Evolutionary conservation across 192 early-diverging fungal species (phyloP), one percentile per base, ranked within the genome.

Genomic region (Backusella psychrophila): DNA sequence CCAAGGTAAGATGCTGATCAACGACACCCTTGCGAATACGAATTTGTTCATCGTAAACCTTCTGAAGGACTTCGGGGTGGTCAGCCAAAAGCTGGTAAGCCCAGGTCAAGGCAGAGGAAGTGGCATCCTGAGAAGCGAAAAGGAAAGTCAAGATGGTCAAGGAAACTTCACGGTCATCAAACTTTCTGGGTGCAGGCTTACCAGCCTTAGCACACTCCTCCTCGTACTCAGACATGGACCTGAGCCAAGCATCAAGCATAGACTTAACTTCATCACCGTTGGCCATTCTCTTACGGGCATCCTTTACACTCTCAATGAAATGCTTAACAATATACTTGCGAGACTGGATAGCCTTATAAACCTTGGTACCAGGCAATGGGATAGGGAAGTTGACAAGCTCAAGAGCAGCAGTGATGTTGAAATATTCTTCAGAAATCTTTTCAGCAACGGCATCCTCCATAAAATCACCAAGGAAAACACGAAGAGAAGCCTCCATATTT

Each of bases 351-450:
- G 84, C 84, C 71, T 82, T 76, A 65, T 79, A 85, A 6, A 85
- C 84, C 56, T 85, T 85, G 75, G 84, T 85, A 59, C 82, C 82
- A 2, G 84, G 84, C 21, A 85, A 68, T 41, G 84, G 78, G 17
- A 78, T 72, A 46, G 84, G 84, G 72, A 85, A 85, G 71, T 85
- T 85, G 59, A 85, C 84, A 19, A 85, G 72, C 53, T 85, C 81
- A 26, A 85, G 66, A 14, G 84, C 84, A n/a, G 84, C 84, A 6
- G 84, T 85, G 72, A 85, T 83, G 46, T 83, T 78, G 68, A 83
- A 83, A 46, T 85, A 85, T 17, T 80, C 73, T 49, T 78, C 56
- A 14, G 84, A 85, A 59, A 85, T 85, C 19, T 46, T 83, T 17
- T 49, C 39, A 5, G 78, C 82, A 4, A 81, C 80, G 19, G 79